These are phyloP conservation scores for Miscanthus lutarioriparius DNA, from an alignment of 176 grass and related monocot species.

Conservation along the genomic window DNA sequence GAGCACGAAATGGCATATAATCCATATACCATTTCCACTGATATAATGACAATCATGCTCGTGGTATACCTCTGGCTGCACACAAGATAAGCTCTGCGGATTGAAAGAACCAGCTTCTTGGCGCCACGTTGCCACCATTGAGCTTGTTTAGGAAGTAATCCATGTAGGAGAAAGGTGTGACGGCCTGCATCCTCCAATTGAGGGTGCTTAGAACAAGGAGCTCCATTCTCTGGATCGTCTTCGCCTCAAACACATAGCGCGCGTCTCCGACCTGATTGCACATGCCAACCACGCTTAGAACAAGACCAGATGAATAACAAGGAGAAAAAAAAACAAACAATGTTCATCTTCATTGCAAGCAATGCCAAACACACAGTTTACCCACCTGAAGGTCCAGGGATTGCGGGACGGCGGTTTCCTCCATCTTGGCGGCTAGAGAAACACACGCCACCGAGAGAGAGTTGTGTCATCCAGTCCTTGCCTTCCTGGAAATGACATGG, in stretches of 20 bases:
- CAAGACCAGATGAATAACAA: background rate
- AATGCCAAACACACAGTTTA: background rate
- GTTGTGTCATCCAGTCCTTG: slow-evolving; percentile 80
- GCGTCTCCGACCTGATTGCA: slow-evolving; percentile 55
- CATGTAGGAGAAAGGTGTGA: slow-evolving; percentile 83
- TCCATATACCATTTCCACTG: background rate
- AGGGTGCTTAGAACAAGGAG: slow-evolving; percentile 82
- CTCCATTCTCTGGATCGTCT: slow-evolving; percentile 88
- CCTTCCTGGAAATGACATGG: slow-evolving; percentile 56
- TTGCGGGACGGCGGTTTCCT: slow-evolving; percentile 67
- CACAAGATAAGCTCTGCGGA: slow-evolving; percentile 61
- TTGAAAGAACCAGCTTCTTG: slow-evolving; percentile 35
- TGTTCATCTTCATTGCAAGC: background rate
- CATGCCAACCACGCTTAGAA: slow-evolving; percentile 10
- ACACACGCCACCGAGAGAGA: slow-evolving; percentile 83
- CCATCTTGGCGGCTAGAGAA: slow-evolving; percentile 88
- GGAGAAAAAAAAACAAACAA: background rate
- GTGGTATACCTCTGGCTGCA: slow-evolving; percentile 55
- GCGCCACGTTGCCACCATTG: slow-evolving; percentile 32
- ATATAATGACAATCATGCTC: background rate
- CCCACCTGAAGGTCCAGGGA: slow-evolving; percentile 77
- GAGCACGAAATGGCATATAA: background rate
- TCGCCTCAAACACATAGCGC: slow-evolving; percentile 69
- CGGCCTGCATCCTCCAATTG: slow-evolving; percentile 86
- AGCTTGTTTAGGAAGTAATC: slow-evolving; percentile 76